These are phyloP conservation scores for Neoarthrinium moseri DNA, from an alignment of 2,329 filamentous ascomycete species.

Conservation along the genomic window DNA sequence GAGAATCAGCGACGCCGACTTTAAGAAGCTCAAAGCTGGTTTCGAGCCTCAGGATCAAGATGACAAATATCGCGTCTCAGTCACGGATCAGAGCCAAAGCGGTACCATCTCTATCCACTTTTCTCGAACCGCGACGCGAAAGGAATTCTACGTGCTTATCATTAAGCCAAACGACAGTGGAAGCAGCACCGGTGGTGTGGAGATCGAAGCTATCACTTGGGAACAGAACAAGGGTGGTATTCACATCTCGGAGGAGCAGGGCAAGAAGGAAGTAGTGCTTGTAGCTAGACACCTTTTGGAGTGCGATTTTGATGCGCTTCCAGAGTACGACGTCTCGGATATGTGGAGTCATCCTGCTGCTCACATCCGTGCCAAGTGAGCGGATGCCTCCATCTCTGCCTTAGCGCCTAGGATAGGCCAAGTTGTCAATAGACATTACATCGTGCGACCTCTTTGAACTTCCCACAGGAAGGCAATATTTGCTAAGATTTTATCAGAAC, in stretches of 20 bases:
- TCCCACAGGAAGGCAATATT: too few species aligned
- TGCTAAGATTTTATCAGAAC: too few species aligned
- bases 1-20: slow-evolving; percentile 13
- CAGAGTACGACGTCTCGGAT: slow-evolving; percentile 8
- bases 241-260: slow-evolving; percentile 13
- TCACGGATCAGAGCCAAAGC: slow-evolving; percentile 11
- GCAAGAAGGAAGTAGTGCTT: slow-evolving; percentile 13
- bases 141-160: slow-evolving; percentile 12
- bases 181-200: slow-evolving; percentile 4
- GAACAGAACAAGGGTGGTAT: slow-evolving; percentile 12
- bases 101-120: slow-evolving; percentile 13
- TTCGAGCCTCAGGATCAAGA: slow-evolving; percentile 13
- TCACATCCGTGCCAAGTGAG: too few species aligned
- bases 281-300: slow-evolving; percentile 9
- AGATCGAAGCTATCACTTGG: slow-evolving; percentile 15
- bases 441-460: too few species aligned
- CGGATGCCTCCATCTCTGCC: too few species aligned
- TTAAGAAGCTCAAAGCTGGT: slow-evolving; percentile 14
- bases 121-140: slow-evolving; percentile 10
- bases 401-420: too few species aligned
- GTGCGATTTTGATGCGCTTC: slow-evolving; percentile 14
- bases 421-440: too few species aligned
- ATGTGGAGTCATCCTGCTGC: slow-evolving; percentile 11
- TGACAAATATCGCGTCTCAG: slow-evolving; percentile 13
- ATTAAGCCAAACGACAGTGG: slow-evolving; percentile 3